Conservation (phyloP, 192 early-diverging fungal genomes). For the Geosiphon pyriformis region DNA sequence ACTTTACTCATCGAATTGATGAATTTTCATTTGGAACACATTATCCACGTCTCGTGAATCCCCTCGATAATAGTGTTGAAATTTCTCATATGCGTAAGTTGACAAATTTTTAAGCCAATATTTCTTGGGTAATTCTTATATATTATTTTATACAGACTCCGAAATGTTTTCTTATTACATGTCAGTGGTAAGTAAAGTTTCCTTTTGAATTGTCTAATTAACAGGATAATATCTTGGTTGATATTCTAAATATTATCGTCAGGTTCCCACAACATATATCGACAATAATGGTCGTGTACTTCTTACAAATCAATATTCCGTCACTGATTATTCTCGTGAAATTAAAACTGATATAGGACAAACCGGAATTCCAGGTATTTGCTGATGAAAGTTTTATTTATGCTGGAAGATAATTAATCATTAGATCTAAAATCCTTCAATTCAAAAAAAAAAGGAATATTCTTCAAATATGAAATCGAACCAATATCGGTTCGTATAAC, state of each 20-base stretch:
- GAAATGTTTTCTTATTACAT: slow-evolving; percentile 86
- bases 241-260: background rate
- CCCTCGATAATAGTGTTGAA: slow-evolving; percentile 78
- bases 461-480: slow-evolving; percentile 91
- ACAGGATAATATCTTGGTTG: too few relatives aligned
- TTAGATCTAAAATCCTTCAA: background rate
- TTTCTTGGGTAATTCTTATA: background rate
- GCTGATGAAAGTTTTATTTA: background rate
- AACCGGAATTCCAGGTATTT: slow-evolving; percentile 32
- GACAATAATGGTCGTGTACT: slow-evolving; percentile 52
- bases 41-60: slow-evolving; percentile 83
- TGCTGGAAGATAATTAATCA: background rate
- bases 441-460: slow-evolving; percentile 49
- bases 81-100: slow-evolving; percentile 48
- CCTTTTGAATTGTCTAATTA: too few relatives aligned
- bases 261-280: slow-evolving; percentile 69
- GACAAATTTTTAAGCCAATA: background rate
- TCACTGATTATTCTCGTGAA: slow-evolving; percentile 66
- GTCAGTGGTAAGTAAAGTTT: slow-evolving; percentile 55
- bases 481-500: slow-evolving; percentile 77
- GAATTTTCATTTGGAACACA: slow-evolving; percentile 83
- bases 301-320: slow-evolving; percentile 92
- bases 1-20: slow-evolving; percentile 92
- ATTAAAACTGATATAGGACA: slow-evolving; percentile 24
- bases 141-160: slow-evolving; percentile 42